Evolutionary conservation across 192 early-diverging fungal genomes (phyloP).

Genomic region (Nowakowskiella sp.): DNA sequence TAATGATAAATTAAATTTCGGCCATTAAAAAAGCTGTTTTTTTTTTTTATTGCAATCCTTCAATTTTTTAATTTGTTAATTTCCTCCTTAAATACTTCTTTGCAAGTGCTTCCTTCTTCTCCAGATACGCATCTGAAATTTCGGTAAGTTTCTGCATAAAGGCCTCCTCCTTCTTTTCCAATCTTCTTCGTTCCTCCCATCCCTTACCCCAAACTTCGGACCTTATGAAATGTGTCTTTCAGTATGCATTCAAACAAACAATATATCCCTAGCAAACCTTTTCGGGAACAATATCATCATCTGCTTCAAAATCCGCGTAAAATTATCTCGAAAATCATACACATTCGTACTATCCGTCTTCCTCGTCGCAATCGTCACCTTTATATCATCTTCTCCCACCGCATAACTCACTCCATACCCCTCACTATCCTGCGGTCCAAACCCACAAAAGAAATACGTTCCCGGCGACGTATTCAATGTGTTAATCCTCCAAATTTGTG

Average conservation of each 20-base stretch:
- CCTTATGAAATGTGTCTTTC: slow-evolving; percentile 2
- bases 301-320: slow-evolving; percentile 53
- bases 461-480: slow-evolving; percentile 62
- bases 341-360: slow-evolving; percentile 40
- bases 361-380: slow-evolving; percentile 51
- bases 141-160: slow-evolving; percentile 30
- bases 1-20: no score
- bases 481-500: slow-evolving; percentile 72
- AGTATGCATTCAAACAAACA: not conserved
- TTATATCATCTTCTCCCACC: slow-evolving; percentile 50
- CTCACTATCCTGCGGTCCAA: slow-evolving; percentile 43
- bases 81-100: slow-evolving; percentile 11
- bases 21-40: no score
- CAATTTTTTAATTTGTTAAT: no score
- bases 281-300: slow-evolving; percentile 56
- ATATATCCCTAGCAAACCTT: slow-evolving; percentile 14
- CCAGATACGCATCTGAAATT: slow-evolving; percentile 33
- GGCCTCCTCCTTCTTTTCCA: slow-evolving; percentile 30
- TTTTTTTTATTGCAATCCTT: no score
- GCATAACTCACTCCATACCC: slow-evolving; percentile 51
- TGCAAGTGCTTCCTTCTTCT: slow-evolving; percentile 13
- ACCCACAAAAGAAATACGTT: slow-evolving; percentile 41
- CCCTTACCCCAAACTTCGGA: slow-evolving; percentile 43
- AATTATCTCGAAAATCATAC: slow-evolving; percentile 50
- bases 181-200: slow-evolving; percentile 27